Evolutionary conservation across 495 filamentous ascomycete species (phyloP).

Genomic region (Aspergillus kassunensis): DNA sequence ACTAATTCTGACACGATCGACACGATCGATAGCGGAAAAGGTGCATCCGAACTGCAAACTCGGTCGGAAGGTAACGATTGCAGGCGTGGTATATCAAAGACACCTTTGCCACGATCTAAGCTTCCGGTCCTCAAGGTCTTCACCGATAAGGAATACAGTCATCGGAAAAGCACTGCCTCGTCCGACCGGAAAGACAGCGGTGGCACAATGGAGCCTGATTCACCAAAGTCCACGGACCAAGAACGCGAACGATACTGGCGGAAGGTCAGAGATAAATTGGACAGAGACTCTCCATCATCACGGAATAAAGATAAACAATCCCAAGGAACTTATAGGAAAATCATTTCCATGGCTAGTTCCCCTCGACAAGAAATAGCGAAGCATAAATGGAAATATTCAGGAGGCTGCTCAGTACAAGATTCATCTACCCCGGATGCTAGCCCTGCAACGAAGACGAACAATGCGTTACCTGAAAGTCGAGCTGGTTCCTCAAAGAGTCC

Average conservation of each 20-base stretch:
- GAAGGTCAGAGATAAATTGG: conserved; percentile 28
- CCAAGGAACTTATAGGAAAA: conserved; percentile 21
- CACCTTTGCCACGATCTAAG: conserved; percentile 16
- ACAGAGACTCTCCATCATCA: conserved; percentile 27
- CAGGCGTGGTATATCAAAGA: conserved; percentile 1
- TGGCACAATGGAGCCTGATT: conserved; percentile 14
- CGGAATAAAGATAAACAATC: conserved; percentile 24
- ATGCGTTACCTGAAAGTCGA: conserved; percentile 20
- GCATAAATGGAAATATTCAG: conserved; percentile 15
- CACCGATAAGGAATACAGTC: conserved; percentile 18
- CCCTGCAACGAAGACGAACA: conserved; percentile 27
- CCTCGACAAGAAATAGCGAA: conserved; percentile 18
- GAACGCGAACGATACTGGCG: conserved; percentile 31
- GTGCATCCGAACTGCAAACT: not conserved
- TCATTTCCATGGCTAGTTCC: conserved; percentile 18
- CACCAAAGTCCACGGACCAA: conserved; percentile 18
- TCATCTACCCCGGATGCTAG: conserved; percentile 21
- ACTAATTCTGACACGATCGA: not conserved
- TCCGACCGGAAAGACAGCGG: conserved; percentile 2
- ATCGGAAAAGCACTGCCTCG: conserved; percentile 1
- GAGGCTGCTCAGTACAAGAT: conserved; percentile 16
- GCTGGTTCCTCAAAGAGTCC: conserved; percentile 7
- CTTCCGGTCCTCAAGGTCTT: conserved; percentile 30
- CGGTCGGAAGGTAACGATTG: not conserved
- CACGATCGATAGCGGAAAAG: not conserved